Evolutionary conservation across 1,139 yeast genomes (phyloP), one percentile per base, ranked within the genome.

Genomic region (Blastobotrys arbuscula): DNA sequence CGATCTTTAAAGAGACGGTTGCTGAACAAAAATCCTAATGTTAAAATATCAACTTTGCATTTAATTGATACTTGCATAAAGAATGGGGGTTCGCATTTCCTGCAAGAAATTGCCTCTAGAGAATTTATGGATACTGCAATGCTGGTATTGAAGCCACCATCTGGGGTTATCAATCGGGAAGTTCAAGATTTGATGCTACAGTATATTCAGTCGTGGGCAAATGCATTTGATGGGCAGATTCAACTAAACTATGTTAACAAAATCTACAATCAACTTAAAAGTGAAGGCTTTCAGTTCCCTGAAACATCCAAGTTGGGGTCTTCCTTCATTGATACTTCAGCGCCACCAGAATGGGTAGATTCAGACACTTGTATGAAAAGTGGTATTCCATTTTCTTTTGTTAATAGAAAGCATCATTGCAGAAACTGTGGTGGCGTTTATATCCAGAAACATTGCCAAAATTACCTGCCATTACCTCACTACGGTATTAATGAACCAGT

Each of bases 261-360:
- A 52, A 75, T 79, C 13, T 85, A 84, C 67, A 73, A 74, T 31
- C 77, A 75, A 53, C 73, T 92, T 52, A 71, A 75, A 50, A 69
- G 71, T 44, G 84, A 60, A 39, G 94, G 88, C 1, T 80, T 77
- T 56, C 71, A 74, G 44, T 88, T 90, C 60, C 95, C 96, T 0
- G 51, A 47, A 9, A 31, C 50, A 13, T 10, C 71, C 42, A 45
- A 61, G 37, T 60, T 73, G n/a, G 65, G 73, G 16, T 69, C 76
- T n/a, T 67, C 74, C 41, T 79, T 89, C 66, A 79, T 90, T 48
- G 97, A 92, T 62, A 79, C 96, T 1, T 85, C 82, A 53, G 90
- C 92, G 4, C 97, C 99, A 2, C 98, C 98, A 0, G 97, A 90
- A 59, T 92, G 99, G 99, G 82, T 86, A 21, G 98, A 94, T 61